Base-by-base conservation (phyloP, 768 basidiomycete genomes). In the Termitomyces sp. region DNA sequence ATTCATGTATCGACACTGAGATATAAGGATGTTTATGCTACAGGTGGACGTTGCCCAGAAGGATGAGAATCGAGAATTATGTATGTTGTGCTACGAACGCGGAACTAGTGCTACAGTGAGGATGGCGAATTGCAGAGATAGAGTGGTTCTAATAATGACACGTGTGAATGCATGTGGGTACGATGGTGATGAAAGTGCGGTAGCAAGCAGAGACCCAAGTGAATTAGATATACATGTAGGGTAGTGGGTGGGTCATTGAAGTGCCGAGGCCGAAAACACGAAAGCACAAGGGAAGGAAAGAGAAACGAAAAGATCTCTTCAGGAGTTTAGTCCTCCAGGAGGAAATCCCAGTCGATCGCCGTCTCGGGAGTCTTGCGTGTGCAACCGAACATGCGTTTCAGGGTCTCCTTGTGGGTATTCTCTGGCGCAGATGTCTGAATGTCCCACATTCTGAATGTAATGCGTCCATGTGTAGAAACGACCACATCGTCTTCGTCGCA, bases 401-500 rank as follows among this genome's bases (percentile, higher is more conserved):
- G 66, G 2, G 76, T 71, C 70, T 90, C 88, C 66, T 79, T 83
- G 54, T 78, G 79, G 45, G 71, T 54, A 45, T 78, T 81, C 66
- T 90, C 88, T 19, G 87, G 83, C 44, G 80, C 75, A 59, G 79
- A 76, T 15, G 82, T 81, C 58, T 78, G 77, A 51, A 86, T 77
- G 66, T 90, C 86, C 88, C 88, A 90, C 87, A 89, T 89, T 30
- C 82, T 81, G 68, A 90, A 86, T 3, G 77, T 79, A 54, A 90
- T 77, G 42, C 67, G 70, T 17, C 88, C 88, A 17, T 64, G 62
- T n/a, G 87, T 87, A 43, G 71, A 68, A 7, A 90, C 78, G 46
- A 83, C 69, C 46, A 89, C 81, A 63, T 83, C 80, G 64, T 90
- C 88, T 54, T 79, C 78, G 47, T 74, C 70, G 59, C 66, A 64